Evolutionary conservation across 2,329 filamentous ascomycete genomes (phyloP).

Genomic region (Aspergillus sergii): DNA sequence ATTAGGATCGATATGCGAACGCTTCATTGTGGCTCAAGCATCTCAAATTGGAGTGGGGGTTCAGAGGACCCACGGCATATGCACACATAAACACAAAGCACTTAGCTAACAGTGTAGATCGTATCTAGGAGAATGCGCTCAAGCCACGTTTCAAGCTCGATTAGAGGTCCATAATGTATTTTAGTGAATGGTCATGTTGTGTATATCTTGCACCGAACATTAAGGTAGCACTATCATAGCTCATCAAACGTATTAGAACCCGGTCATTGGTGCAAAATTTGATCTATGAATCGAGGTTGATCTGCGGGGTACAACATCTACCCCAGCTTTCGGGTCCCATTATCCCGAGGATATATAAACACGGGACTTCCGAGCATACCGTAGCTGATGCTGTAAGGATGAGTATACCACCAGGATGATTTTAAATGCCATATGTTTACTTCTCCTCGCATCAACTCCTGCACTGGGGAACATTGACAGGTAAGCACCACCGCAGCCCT

Average conservation of each 20-base stretch:
- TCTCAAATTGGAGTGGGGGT: too few relatives aligned
- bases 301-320: neutral
- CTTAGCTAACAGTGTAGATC: too few relatives aligned
- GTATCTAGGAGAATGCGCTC: too few relatives aligned
- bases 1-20: too few relatives aligned
- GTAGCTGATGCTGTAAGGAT: neutral
- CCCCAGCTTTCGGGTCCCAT: neutral
- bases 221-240: neutral
- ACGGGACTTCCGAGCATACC: too few relatives aligned
- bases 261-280: neutral
- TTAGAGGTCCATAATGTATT: too few relatives aligned
- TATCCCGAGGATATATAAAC: neutral
- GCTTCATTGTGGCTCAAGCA: too few relatives aligned
- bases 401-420: neutral
- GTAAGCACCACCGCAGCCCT: neutral
- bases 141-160: too few relatives aligned
- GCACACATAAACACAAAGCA: too few relatives aligned
- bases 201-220: too few relatives aligned
- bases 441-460: neutral
- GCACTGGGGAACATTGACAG: constrained; percentile 5
- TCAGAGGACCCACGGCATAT: too few relatives aligned
- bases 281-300: accelerated
- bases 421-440: neutral
- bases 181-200: too few relatives aligned
- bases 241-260: neutral